Percentiles rank a stretch among this genome's conserved stretches.
These are phyloP conservation scores for Gossypium thurberi DNA, from an alignment of 345 rosid species.

Conservation along the genomic window DNA sequence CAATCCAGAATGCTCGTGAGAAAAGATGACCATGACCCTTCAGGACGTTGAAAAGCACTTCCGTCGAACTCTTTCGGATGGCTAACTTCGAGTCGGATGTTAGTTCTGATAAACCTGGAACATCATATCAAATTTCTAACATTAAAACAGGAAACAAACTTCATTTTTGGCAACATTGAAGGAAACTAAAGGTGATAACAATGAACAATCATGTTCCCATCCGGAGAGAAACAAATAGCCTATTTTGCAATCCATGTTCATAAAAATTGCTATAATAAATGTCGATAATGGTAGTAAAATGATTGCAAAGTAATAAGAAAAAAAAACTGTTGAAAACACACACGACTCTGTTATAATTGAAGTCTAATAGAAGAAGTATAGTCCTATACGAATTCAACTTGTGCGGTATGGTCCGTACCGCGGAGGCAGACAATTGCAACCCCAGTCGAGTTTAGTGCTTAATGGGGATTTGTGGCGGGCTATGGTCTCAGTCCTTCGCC, in stretches of 20 bases:
- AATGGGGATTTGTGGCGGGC: no score
- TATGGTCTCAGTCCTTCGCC: no score
- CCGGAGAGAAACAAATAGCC: not conserved
- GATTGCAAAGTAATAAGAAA: no score
- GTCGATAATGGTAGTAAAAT: not conserved
- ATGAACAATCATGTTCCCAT: not conserved
- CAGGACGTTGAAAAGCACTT: conserved; percentile 83
- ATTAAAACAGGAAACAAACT: not conserved
- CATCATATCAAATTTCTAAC: conserved; percentile 1
- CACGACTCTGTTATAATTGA: no score
- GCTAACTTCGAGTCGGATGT: conserved; percentile 80
- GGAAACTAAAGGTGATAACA: not conserved
- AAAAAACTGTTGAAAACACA: no score
- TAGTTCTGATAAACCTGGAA: conserved; percentile 80
- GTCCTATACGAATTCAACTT: no score
- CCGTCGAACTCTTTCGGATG: conserved; percentile 83
- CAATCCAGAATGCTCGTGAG: conserved; percentile 61
- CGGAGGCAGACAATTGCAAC: no score
- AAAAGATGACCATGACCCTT: conserved; percentile 94
- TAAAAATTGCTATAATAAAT: not conserved
- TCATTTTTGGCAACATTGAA: not conserved
- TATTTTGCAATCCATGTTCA: not conserved
- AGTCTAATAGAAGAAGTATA: no score
- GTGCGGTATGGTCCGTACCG: no score
- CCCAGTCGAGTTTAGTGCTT: no score